A percentile compares a stretch with the other conserved stretches of the same genome.
Conservation (phyloP, 2,329 filamentous ascomycete species). For the Helotiales sp. region DNA sequence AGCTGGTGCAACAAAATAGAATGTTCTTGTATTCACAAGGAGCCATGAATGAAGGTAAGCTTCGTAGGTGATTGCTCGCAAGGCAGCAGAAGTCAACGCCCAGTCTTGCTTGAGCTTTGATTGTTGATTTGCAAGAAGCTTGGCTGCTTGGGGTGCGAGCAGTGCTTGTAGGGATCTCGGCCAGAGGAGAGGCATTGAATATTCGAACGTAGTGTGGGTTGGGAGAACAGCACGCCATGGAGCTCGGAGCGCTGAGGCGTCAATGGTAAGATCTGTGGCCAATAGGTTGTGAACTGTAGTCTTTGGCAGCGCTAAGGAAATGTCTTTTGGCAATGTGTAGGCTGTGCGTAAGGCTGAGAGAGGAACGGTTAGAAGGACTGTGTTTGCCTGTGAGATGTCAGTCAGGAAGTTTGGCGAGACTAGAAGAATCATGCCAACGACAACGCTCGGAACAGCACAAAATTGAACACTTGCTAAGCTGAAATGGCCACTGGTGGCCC, state of each 20-base stretch:
- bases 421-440: no score
- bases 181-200: constrained; percentile 63
- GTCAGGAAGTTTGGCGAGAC: neutral
- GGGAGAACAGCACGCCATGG: constrained; percentile 74
- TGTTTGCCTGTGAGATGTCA: constrained; percentile 52
- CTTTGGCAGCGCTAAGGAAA: constrained; percentile 57
- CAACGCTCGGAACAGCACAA: neutral
- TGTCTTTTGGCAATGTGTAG: constrained; percentile 59
- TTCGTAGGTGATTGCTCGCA: constrained; percentile 46
- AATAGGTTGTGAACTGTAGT: constrained; percentile 73
- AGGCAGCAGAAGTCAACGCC: constrained; percentile 48
- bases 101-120: constrained; percentile 58
- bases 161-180: constrained; percentile 48
- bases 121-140: constrained; percentile 60
- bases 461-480: no score
- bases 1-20: constrained; percentile 53
- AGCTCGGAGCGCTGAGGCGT: constrained; percentile 52
- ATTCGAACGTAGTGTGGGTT: constrained; percentile 60
- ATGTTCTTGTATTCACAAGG: constrained; percentile 66
- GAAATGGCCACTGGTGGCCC: no score
- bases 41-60: constrained; percentile 62
- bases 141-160: constrained; percentile 51
- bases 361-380: constrained; percentile 69
- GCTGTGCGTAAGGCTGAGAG: constrained; percentile 66
- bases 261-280: constrained; percentile 68